Conservation (phyloP, 164 flowering plant genomes). For the Malania oleifera region DNA sequence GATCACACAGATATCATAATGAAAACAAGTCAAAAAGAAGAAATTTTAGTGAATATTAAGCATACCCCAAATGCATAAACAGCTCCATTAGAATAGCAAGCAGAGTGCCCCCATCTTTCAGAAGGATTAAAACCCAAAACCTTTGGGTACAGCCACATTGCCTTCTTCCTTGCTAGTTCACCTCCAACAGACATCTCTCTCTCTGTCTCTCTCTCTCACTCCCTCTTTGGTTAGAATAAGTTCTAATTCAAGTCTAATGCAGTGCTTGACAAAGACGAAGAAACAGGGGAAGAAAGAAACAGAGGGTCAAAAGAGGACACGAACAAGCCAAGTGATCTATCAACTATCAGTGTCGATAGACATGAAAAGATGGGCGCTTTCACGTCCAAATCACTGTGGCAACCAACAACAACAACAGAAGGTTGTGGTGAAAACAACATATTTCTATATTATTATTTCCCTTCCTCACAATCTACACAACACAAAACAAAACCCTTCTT, state of each 20-base stretch:
- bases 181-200: conserved; percentile 46
- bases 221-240: conserved; percentile 3
- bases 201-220: conserved; percentile 12
- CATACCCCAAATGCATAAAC: conserved; percentile 88
- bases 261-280: conserved; percentile 18
- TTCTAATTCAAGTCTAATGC: conserved; percentile 6
- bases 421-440: conserved; percentile 26
- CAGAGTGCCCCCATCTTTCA: conserved; percentile 98
- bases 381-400: conserved; percentile 78
- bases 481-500: neutral
- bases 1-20: too few relatives aligned
- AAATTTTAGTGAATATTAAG: neutral
- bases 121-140: conserved; percentile 66
- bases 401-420: conserved; percentile 48
- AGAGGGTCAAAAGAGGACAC: conserved; percentile 46
- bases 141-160: conserved; percentile 96
- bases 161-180: conserved; percentile 48
- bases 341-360: conserved; percentile 69
- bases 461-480: neutral
- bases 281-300: conserved; percentile 11
- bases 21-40: too few relatives aligned
- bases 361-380: conserved; percentile 98
- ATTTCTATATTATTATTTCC: conserved; percentile 1
- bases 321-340: conserved; percentile 56
- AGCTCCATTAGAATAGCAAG: conserved; percentile 61